Conservation (phyloP, 495 filamentous ascomycete species). For the Neurospora sp. region DNA sequence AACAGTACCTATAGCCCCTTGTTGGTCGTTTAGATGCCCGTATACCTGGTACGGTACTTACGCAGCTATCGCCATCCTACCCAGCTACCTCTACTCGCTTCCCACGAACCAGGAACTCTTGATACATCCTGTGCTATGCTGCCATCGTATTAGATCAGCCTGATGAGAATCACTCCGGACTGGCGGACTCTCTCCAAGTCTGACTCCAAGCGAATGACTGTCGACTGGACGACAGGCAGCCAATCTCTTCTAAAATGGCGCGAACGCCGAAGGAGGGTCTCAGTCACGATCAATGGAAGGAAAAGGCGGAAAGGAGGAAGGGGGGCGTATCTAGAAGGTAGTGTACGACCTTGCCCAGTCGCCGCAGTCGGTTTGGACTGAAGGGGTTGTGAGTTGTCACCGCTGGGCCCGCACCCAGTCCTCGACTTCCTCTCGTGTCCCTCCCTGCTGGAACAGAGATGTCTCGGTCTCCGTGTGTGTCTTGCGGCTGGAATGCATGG, state of each 20-base stretch:
- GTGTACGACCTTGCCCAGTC: background rate
- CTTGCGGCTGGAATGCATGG: background rate
- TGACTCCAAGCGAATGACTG: conserved; percentile 6
- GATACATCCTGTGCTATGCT: background rate
- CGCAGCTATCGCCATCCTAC: background rate
- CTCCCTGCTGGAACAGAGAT: background rate
- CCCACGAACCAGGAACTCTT: conserved; percentile 2
- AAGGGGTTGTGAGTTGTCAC: background rate
- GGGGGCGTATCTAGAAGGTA: background rate
- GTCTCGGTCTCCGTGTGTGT: background rate
- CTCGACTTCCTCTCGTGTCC: background rate
- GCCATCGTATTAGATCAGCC: background rate
- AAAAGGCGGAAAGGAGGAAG: background rate
- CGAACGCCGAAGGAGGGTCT: background rate
- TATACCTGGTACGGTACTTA: background rate
- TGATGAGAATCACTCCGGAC: background rate
- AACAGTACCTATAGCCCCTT: background rate
- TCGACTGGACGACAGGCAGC: background rate
- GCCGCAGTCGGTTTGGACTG: background rate
- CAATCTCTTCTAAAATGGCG: background rate
- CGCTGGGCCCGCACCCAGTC: background rate
- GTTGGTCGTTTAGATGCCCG: background rate
- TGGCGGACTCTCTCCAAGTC: conserved; percentile 23
- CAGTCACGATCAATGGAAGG: background rate
- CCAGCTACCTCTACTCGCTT: background rate